Percentiles rank a stretch among this genome's conserved stretches.
These are phyloP conservation scores for Cryptococcus depauperatus DNA, from an alignment of 1,284 basidiomycete species.

Conservation along the genomic window DNA sequence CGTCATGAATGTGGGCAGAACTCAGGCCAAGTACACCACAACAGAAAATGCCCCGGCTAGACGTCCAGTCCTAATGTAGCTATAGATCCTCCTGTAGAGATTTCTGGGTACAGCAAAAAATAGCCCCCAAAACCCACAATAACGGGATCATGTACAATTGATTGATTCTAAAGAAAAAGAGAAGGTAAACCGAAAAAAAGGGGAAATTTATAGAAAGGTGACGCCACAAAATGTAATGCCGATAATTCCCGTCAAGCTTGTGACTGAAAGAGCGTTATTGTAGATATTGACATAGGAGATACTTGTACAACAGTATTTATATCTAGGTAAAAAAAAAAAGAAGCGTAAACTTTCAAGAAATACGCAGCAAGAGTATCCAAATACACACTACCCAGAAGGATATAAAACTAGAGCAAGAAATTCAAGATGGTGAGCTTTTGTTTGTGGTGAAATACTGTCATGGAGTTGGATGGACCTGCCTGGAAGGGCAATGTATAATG, in stretches of 20 bases:
- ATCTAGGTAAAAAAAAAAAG: no score
- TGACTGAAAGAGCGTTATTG: no score
- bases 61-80: conserved; percentile 16
- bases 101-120: conserved; percentile 9
- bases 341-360: no score
- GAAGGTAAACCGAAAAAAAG: conserved; percentile 3
- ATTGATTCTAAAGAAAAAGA: conserved; percentile 18
- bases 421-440: no score
- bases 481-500: no score
- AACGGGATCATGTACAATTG: conserved; percentile 28
- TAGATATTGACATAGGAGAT: no score
- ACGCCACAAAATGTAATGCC: background rate
- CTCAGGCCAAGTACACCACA: conserved; percentile 34
- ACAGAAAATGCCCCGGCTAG: conserved; percentile 19
- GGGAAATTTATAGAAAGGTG: background rate
- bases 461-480: no score
- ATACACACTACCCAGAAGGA: no score
- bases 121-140: conserved; percentile 25
- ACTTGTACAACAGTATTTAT: no score
- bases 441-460: no score
- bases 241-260: background rate
- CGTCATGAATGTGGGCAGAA: conserved; percentile 35
- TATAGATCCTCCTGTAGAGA: conserved; percentile 34
- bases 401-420: no score
- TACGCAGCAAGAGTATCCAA: no score